Base-by-base conservation (phyloP, 148 eudicot species). In the Cornus suecica region DNA sequence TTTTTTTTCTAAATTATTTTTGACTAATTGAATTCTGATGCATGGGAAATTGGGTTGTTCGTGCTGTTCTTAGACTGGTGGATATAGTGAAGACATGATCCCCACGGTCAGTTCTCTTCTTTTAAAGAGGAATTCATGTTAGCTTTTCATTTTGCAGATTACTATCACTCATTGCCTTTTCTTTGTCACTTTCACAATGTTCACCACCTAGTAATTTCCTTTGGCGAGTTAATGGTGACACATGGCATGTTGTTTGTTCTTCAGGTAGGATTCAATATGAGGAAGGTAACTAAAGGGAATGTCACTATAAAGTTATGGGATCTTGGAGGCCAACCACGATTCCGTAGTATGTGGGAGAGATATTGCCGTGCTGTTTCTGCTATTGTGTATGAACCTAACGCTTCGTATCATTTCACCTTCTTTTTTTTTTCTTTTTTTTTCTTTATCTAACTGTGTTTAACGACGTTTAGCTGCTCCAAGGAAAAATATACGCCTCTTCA, bases 301-400 rank as follows among this genome's bases (percentile, higher is more conserved):
- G 99, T 96, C 30, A 93, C 98, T 37, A 96, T 96, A 81, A 96
- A 96, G 84, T 80, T 96, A 86, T 96, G 99, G 99, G 98, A 96
- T 91, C 97, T 96, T 82, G 99, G 99, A 45, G 99, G 98, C 78
- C 99, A 96, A 82, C 99, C 99, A 80, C 87, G 99, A 83, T 96
- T 95, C 66, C 91, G 99, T 62, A 93, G 98, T 77, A 95, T 95
- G 99, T 95, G 99, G 99, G 99, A 95, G 88, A 87, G 99, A 92
- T 95, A 95, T 62, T 93, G 98, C 64, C 99, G 99, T 85, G 97
- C 99, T 75, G 98, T 95, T 80, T 95, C 98, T 77, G 98, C 99
- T 76, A 95, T 95, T 65, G 99, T 95, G 99, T 95, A 95, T 80
- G 96, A 45, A 32, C 27, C 76, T 70, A 27, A 61, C 62, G 70